Evolutionary conservation across 2,329 filamentous ascomycete species (phyloP).

Genomic region (Neurospora sp.): DNA sequence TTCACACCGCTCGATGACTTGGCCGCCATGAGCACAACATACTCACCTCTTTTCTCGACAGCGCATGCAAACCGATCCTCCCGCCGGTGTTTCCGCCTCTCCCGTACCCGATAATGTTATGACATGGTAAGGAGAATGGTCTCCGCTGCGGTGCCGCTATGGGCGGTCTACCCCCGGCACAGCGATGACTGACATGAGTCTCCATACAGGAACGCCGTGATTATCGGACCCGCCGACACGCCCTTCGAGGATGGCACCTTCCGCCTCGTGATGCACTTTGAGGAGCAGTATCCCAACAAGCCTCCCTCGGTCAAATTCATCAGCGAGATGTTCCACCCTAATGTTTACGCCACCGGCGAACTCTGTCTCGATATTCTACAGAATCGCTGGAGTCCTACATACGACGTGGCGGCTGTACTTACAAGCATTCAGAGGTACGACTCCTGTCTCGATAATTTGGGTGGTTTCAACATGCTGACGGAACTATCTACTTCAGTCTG

Average conservation of each 20-base stretch:
- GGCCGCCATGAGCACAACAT: neutral
- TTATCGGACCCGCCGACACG: constrained; percentile 92
- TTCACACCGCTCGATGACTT: neutral
- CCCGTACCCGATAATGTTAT: constrained; percentile 95
- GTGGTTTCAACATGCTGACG: constrained; percentile 20
- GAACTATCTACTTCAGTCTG: constrained; percentile 44
- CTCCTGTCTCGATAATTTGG: neutral
- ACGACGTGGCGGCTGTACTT: constrained; percentile 92
- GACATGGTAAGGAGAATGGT: constrained; percentile 58
- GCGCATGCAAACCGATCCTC: constrained; percentile 99
- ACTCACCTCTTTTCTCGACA: constrained; percentile 26
- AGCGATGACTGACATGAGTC: constrained; percentile 2
- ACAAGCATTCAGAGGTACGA: constrained; percentile 91
- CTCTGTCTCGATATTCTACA: constrained; percentile 94
- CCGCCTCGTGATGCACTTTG: constrained; percentile 95
- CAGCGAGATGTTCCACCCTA: constrained; percentile 98
- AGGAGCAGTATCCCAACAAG: constrained; percentile 98
- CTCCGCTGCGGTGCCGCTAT: neutral
- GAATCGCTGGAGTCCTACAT: constrained; percentile 97
- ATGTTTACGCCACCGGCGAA: constrained; percentile 95
- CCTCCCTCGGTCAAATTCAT: constrained; percentile 97
- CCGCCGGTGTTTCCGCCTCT: constrained; percentile 90
- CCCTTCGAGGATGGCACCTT: constrained; percentile 98
- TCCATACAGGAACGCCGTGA: constrained; percentile 78
- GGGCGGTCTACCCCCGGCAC: neutral